Conservation (phyloP, 2,329 filamentous ascomycete genomes). For the Fusarium xylarioides region DNA sequence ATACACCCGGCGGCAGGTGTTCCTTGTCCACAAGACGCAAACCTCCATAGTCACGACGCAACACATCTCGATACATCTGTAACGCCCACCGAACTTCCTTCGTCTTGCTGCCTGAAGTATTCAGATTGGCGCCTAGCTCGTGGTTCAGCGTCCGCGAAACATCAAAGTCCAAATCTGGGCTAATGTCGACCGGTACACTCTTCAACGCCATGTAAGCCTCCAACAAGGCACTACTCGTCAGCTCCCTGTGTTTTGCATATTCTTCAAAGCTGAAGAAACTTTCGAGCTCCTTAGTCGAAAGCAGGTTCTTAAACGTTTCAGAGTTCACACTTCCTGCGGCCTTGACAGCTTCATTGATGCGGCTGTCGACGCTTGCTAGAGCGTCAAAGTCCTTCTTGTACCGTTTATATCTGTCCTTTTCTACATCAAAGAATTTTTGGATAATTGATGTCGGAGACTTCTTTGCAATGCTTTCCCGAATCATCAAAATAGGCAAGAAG, state of each 20-base stretch:
- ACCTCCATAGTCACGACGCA: background rate
- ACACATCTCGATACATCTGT: background rate
- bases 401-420: background rate
- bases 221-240: background rate
- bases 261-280: background rate
- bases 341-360: background rate
- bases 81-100: background rate
- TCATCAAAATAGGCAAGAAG: background rate
- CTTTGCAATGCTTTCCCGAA: background rate
- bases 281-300: background rate
- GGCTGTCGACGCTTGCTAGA: background rate
- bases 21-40: background rate
- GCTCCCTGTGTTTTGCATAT: background rate
- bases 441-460: background rate
- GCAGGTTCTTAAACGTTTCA: background rate
- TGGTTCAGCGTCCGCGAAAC: background rate
- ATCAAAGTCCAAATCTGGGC: background rate
- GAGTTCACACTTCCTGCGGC: background rate
- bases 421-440: background rate
- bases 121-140: background rate
- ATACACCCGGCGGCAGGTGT: background rate
- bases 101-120: background rate
- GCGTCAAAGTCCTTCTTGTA: background rate
- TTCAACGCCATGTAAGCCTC: background rate
- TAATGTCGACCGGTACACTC: background rate